phyloP scores from a whole-genome alignment of 805 yeast species.

The Wickerhamiella domercqiae region DNA sequence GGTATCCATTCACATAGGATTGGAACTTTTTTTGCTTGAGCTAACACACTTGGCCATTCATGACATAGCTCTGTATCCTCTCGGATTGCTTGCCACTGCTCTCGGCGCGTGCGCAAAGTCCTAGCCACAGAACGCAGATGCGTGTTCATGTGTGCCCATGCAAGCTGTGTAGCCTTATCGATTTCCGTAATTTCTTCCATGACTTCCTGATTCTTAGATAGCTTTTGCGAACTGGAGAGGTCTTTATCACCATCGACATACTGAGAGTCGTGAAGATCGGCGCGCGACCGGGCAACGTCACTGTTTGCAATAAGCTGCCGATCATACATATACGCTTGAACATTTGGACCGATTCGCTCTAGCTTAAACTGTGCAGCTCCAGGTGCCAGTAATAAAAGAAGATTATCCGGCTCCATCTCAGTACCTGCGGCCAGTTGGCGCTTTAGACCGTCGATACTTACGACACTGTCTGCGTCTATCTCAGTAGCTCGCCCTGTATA shows the following conservation, averaged over 20 bases:
- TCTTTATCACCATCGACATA: neutral
- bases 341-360: conserved; percentile 17
- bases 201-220: neutral
- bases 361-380: conserved; percentile 18
- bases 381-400: conserved; percentile 20
- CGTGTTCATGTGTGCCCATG: conserved; percentile 6
- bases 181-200: neutral
- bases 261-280: too few species aligned
- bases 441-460: conserved; percentile 16
- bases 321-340: conserved; percentile 19
- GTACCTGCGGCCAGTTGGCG: conserved; percentile 9
- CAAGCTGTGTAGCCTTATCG: conserved; percentile 4
- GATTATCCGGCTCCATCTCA: conserved; percentile 13
- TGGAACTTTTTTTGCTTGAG: conserved; percentile 7
- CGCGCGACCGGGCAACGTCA: neutral
- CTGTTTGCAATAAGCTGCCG: conserved; percentile 7
- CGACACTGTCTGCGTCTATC: conserved; percentile 14
- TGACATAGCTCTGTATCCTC: conserved; percentile 12
- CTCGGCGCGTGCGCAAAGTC: conserved; percentile 3
- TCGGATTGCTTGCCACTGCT: neutral
- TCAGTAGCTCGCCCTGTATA: conserved; percentile 15
- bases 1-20: conserved; percentile 8
- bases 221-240: neutral
- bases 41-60: conserved; percentile 13
- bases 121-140: conserved; percentile 3